Evolutionary conservation across 345 rosid genomes (phyloP).

Genomic region (Populus nigra): DNA sequence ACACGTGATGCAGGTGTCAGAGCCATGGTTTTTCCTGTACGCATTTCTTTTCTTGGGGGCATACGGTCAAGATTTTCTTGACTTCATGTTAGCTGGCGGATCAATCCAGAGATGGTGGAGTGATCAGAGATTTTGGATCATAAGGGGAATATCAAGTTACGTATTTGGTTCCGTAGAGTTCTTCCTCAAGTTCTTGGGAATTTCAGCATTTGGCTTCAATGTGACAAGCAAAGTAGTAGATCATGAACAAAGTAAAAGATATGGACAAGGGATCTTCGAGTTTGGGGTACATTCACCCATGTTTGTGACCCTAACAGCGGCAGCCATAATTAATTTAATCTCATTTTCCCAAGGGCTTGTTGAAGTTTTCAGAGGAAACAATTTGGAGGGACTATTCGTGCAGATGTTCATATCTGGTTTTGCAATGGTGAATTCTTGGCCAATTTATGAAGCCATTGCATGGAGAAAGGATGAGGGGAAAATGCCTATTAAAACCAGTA

Average conservation of each 20-base stretch:
- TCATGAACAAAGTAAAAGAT: slow-evolving; percentile 50
- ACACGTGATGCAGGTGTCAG: slow-evolving; percentile 39
- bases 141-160: slow-evolving; percentile 49
- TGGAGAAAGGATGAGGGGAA: slow-evolving; percentile 58
- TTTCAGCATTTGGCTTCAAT: slow-evolving; percentile 48
- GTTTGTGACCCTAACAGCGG: slow-evolving; percentile 42
- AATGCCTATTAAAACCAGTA: slow-evolving; percentile 33
- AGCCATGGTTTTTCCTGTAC: slow-evolving; percentile 63
- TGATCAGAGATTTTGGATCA: slow-evolving; percentile 60
- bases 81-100: slow-evolving; percentile 42
- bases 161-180: slow-evolving; percentile 43
- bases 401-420: slow-evolving; percentile 47
- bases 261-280: slow-evolving; percentile 53
- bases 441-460: slow-evolving; percentile 58
- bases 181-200: slow-evolving; percentile 42
- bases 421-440: slow-evolving; percentile 45
- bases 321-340: slow-evolving; percentile 48
- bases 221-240: slow-evolving; percentile 58
- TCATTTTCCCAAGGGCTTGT: slow-evolving; percentile 34
- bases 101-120: slow-evolving; percentile 63
- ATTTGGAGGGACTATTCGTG: slow-evolving; percentile 26
- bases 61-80: slow-evolving; percentile 46
- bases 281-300: slow-evolving; percentile 57
- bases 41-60: slow-evolving; percentile 59
- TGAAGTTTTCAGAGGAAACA: not conserved